Evolutionary conservation across 805 yeast species (phyloP).

Genomic region (Brettanomyces custersianus): DNA sequence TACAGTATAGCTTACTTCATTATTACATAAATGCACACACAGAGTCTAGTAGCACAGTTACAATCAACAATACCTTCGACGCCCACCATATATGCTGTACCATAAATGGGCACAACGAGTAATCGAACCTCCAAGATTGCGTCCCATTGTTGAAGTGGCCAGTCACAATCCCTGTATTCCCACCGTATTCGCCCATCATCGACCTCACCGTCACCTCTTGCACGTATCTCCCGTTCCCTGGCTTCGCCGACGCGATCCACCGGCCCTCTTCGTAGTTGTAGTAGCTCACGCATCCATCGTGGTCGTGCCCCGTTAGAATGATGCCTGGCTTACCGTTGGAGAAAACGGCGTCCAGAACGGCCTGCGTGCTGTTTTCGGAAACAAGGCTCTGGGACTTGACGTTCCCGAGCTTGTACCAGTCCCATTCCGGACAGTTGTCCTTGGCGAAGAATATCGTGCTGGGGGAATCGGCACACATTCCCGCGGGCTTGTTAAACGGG

Average conservation of each 20-base stretch:
- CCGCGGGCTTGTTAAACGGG: slow-evolving; percentile 76
- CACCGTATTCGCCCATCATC: slow-evolving; percentile 97
- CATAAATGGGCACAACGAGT: slow-evolving; percentile 67
- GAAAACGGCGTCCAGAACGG: slow-evolving; percentile 67
- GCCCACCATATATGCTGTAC: slow-evolving; percentile 98
- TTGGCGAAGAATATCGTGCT: slow-evolving; percentile 49
- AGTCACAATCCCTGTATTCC: slow-evolving; percentile 77
- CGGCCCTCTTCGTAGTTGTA: slow-evolving; percentile 38
- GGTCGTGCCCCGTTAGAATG: slow-evolving; percentile 91
- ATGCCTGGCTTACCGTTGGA: slow-evolving; percentile 62
- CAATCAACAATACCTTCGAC: slow-evolving; percentile 44
- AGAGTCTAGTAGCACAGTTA: slow-evolving; percentile 28
- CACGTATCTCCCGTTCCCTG: slow-evolving; percentile 28
- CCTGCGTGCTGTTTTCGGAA: slow-evolving; percentile 52
- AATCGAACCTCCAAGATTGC: slow-evolving; percentile 56
- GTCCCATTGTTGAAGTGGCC: slow-evolving; percentile 47
- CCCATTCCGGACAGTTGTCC: slow-evolving; percentile 37
- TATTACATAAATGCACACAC: no score
- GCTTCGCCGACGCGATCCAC: slow-evolving; percentile 47
- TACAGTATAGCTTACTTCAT: background rate
- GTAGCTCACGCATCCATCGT: slow-evolving; percentile 78
- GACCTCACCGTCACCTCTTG: slow-evolving; percentile 81
- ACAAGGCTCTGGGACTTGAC: slow-evolving; percentile 83
- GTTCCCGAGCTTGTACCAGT: slow-evolving; percentile 61
- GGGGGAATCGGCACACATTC: slow-evolving; percentile 85